phyloP scores from a whole-genome alignment of 192 early-diverging fungal genomes.

The Podila epicladia region DNA sequence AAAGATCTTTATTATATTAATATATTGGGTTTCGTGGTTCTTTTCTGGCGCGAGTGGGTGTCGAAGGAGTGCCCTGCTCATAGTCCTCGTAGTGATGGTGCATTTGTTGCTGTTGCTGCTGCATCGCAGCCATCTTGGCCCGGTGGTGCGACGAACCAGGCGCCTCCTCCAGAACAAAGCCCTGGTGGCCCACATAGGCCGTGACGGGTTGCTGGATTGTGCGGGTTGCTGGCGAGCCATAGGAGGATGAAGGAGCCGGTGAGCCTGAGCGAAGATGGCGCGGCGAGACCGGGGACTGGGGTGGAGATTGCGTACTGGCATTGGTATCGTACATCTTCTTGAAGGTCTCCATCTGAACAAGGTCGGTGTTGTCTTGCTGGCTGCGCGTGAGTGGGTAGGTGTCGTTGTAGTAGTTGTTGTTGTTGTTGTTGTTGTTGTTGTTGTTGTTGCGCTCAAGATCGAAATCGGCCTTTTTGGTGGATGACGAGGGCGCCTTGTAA shows the following conservation, averaged over 20 bases:
- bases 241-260: not conserved
- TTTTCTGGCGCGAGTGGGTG: slow-evolving; percentile 17
- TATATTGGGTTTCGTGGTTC: not conserved
- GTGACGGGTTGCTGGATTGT: not conserved
- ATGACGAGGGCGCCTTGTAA: slow-evolving; percentile 9
- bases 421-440: not conserved
- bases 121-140: slow-evolving; percentile 1
- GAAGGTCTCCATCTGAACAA: slow-evolving; percentile 13
- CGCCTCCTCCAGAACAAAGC: slow-evolving; percentile 18
- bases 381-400: slow-evolving; percentile 18
- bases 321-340: slow-evolving; percentile 21
- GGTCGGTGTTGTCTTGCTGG: slow-evolving; percentile 6
- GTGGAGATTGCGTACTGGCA: not conserved
- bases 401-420: slow-evolving; percentile 6
- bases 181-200: slow-evolving; percentile 6
- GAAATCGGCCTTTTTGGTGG: not conserved
- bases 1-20: no score
- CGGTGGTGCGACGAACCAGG: not conserved
- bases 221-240: not conserved
- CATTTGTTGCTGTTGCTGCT: slow-evolving; percentile 4
- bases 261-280: not conserved
- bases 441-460: not conserved
- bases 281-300: not conserved
- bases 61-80: not conserved
- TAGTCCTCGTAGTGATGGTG: not conserved